Base-by-base conservation (phyloP, 306 rosid species). In the Argentina anserina region DNA sequence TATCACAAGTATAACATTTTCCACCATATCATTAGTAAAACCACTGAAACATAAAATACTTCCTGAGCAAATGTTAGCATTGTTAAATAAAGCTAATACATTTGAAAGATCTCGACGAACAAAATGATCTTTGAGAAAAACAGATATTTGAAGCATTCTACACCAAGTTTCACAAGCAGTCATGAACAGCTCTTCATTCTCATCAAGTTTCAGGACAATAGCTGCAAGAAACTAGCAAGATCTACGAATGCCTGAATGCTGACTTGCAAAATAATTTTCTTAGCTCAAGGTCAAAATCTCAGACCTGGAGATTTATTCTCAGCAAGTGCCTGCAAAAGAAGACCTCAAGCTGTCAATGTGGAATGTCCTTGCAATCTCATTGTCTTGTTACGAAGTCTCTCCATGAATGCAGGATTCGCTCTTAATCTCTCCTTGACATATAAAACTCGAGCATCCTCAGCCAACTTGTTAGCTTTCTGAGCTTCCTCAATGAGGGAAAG, bases 401-500 rank as follows among this genome's bases (percentile, higher is more conserved):
- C 90, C 97, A 90, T 91, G 84, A 91, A 90, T 45, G 89, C 86
- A 60, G 92, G 85, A 83, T 91, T 95, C 20, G 80, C 91, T 53
- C 82, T 83, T 39, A 95, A 86, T 76, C 97, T 87, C 80, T 77
- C 88, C 79, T 95, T 91, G 60, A 90, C 95, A 59, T 90, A 95
- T n/a, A 82, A 82, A 55, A 87, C 72, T 67, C 86, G 90, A 60
- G 96, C 97, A 74, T 82, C 84, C 52, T 90, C 96, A 13, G 81
- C 97, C 73, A 95, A 76, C 75, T 88, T 84, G 83, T 86, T 88
- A 74, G 99, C 97, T 87, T 88, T 95, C 68, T 92, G 95, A 8
- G 99, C 89, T 86, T 95, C 99, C 83, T 95, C 95, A 53, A 94
- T 87, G 39, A 94, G 95, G 70, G 89, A 81, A 74, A 87, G 81